Base-by-base conservation (phyloP, 768 basidiomycete genomes). In the Trametes cubensis region DNA sequence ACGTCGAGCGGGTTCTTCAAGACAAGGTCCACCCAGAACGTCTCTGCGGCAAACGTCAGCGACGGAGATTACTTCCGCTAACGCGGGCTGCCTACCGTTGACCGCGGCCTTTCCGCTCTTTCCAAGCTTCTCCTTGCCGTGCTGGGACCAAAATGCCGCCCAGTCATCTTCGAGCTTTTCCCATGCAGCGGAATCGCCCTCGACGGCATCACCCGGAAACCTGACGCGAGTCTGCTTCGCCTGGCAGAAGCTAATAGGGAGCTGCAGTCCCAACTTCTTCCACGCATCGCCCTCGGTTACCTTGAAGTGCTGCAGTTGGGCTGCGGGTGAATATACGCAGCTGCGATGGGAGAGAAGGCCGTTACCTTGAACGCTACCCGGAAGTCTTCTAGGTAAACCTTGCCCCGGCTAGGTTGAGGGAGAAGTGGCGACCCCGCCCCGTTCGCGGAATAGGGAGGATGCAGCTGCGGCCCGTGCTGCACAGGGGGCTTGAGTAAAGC, bases 361-460 rank as follows among this genome's bases (percentile, higher is more conserved):
- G n/a, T 18, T 38, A 95, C 95, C 70, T 86, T 82, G 68, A 90
- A 90, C 6, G 97, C 93, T 15, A 94, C 85, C 23, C 85, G 83
- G 69, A 98, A 92, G 75, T 99, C 96, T 60, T 96, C 92, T 39
- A 98, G 71, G 61, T 84, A 89, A 6, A 92, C 78, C 61, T 86
- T 88, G 59, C 89, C 90, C 48, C 83, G 80, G 20, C 51, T 56
- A 1, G 61, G 58, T 6, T 34, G 63, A 40, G 63, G 63, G 60
- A 54, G 48, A 21, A 30, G 50, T 20, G 49, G 59, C 23, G 47
- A 69, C 41, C 14, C 66, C 56, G 60, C 58, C n/a, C 69, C 72
- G 61, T 67, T 73, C 18, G 69, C 53, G 1, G 61, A 41, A 0
- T 49, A 26, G 3, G 25, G 42, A 47, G 54, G 21, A 25, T 55